Evolutionary conservation across 177 flowering plant species (phyloP), one percentile per base, ranked within the genome.

Genomic region (Tripterygium wilfordii): DNA sequence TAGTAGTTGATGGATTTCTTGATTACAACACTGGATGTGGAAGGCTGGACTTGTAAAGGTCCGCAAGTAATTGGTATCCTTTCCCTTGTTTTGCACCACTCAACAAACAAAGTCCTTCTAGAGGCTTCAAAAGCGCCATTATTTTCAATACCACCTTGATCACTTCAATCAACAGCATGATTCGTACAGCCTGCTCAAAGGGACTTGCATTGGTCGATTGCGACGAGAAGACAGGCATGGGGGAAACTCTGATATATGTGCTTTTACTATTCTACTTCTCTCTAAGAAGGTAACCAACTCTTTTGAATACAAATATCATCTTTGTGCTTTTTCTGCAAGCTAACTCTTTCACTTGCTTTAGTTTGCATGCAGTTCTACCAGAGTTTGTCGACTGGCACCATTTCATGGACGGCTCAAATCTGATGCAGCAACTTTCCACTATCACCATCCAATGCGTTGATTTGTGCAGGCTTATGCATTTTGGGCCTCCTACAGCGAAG

Each of bases 401-500:
- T 51, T 63, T 77, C 46, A 61, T 85, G 28, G 64, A 65, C 41
- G 55, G 61, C 24, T 55, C 77, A 18, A 51, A 36, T 23, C 39
- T 10, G 36, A 47, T n/a, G 20, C 66, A 53, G 58, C 40, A 57
- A 53, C 45, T 68, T 31, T 38, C 76, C 43, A 55, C 64, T 38
- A 60, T 77, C 47, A 60, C 73, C 63, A 71, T 83, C 44, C 43
- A 21, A 19, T 79, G 87, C 68, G 79, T 74, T 38, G 85, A 84
- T 42, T 57, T 89, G 64, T 84, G 96, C 81, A 73, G 80, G 64
- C 53, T 89, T 47, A 45, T 92, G 57, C 70, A 89, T 68, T 85
- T 71, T 66, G 99, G 99, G n/a, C 63, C 92, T 48, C 68, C 92
- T 26, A 28, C 46, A n/a, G 56, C 83, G 51, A 89, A 84, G 69